A percentile compares a stretch with the other conserved stretches of the same genome.
phyloP scores from a whole-genome alignment of 108 stramenopile species.

The Nannochloropsis gaditana region DNA sequence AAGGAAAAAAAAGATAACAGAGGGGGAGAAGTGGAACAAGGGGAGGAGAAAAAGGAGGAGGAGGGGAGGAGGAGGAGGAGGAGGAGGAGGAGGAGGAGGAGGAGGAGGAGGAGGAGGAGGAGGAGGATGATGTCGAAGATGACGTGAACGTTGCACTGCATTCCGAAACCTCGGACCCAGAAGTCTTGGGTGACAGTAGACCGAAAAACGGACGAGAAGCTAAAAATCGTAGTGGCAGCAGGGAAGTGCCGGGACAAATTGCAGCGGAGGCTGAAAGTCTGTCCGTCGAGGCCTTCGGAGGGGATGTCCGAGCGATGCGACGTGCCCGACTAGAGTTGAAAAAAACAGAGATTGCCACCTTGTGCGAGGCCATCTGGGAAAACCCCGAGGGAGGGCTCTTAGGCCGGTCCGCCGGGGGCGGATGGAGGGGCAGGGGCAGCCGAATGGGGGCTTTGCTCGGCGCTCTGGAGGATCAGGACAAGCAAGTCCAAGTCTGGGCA shows the following conservation, averaged over 20 bases:
- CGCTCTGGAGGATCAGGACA: conserved; percentile 34
- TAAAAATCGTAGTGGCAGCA: neutral
- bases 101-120: neutral
- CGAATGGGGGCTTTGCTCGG: conserved; percentile 15
- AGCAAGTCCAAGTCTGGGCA: conserved; percentile 49
- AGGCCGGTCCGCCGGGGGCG: conserved; percentile 26
- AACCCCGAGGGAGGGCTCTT: conserved; percentile 34
- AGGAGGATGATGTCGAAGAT: neutral
- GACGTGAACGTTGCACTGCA: neutral
- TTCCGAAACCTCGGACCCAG: neutral
- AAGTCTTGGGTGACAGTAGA: neutral
- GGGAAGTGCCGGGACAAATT: neutral
- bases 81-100: neutral
- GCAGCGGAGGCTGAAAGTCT: neutral
- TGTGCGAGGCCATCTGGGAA: conserved; percentile 44
- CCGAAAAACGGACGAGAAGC: neutral
- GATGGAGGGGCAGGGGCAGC: neutral
- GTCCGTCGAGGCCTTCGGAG: neutral
- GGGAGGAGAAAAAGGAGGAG: neutral
- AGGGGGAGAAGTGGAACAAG: too few relatives aligned
- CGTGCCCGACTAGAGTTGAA: conserved; percentile 33
- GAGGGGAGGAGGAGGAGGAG: neutral
- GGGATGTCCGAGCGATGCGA: conserved; percentile 28
- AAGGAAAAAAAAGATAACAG: too few relatives aligned
- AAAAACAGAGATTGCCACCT: conserved; percentile 34